Percentiles rank a stretch among this genome's conserved stretches.
These are phyloP conservation scores for Ophiostoma sp. DNA, from an alignment of 2,329 filamentous ascomycete species.

Conservation along the genomic window DNA sequence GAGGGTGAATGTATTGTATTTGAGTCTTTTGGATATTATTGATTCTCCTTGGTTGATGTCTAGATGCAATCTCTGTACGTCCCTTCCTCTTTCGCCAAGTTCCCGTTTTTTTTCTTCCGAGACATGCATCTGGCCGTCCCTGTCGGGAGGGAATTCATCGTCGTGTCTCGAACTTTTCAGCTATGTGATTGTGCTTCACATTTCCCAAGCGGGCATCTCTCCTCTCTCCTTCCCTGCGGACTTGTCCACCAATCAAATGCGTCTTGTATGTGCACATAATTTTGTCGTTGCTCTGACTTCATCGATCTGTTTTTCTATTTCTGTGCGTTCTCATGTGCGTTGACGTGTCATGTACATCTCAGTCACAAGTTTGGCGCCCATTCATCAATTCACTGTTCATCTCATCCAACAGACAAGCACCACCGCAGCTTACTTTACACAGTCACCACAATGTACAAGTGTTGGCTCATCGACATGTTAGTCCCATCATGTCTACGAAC, in stretches of 20 bases:
- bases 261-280: not conserved
- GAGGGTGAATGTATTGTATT: not conserved
- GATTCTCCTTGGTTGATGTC: not conserved
- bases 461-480: not conserved
- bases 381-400: not conserved
- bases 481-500: not conserved
- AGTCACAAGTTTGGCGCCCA: not conserved
- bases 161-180: not conserved
- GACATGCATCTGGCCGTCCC: slow-evolving; percentile 6
- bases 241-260: not conserved
- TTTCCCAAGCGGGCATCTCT: not conserved
- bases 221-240: not conserved
- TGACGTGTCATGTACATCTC: not conserved
- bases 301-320: not conserved
- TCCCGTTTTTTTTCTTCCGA: not conserved
- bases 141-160: not conserved
- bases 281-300: not conserved
- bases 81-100: not conserved
- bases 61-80: not conserved
- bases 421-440: not conserved
- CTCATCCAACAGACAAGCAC: not conserved
- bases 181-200: not conserved
- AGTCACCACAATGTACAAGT: not conserved
- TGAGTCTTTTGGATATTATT: not conserved
- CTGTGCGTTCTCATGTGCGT: not conserved